Evolutionary conservation across 805 yeast species (phyloP), one percentile per base, ranked within the genome.

Genomic region (Saccharomycopsis sp.): DNA sequence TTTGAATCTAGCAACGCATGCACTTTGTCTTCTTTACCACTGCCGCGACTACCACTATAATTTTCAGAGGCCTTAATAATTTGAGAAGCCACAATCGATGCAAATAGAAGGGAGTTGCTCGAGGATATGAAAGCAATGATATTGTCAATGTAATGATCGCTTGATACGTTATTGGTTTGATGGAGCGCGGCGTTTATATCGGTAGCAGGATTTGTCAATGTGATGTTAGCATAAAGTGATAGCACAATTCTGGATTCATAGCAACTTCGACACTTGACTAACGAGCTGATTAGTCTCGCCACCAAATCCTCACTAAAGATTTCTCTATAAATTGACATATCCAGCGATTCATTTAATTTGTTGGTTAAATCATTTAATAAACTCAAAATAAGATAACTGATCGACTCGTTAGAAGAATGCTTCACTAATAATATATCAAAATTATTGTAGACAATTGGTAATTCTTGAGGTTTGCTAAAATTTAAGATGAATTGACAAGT

Each of bases 171-270:
- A 27, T 16, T 21, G 13, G 20, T 24, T 20, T 33, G 38, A 33
- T 40, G 44, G 24, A 45, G 11, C 8, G 43, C 47, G 14, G 47
- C 36, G 20, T 39, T 26, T 13, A 40, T 17, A 17, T 38, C 41
- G 11, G 13, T 14, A 14, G 39, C 20, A 13, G 43, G 9, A 16
- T 40, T 29, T 24, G 8, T 21, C 4, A 32, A 14, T 13, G 27
- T 7, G n/a, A 22, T 13, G 16, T 34, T 22, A 24, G 43, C 33
- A 22, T n/a, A 47, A n/a, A 33, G 20, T 2, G 47, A 33, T 3
- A 47, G 16, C 13, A 47, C 41, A 7, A 22, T 23, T 22, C 36
- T 38, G 2, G 47, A 27, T 9, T 38, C 41, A 26, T 38, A 42
- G 23, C 45, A 47, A 17, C 32, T 29, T 16, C 40, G 28, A 13